Conservation (phyloP, 139 green algal genomes). For the Mychonastes homosphaera region DNA sequence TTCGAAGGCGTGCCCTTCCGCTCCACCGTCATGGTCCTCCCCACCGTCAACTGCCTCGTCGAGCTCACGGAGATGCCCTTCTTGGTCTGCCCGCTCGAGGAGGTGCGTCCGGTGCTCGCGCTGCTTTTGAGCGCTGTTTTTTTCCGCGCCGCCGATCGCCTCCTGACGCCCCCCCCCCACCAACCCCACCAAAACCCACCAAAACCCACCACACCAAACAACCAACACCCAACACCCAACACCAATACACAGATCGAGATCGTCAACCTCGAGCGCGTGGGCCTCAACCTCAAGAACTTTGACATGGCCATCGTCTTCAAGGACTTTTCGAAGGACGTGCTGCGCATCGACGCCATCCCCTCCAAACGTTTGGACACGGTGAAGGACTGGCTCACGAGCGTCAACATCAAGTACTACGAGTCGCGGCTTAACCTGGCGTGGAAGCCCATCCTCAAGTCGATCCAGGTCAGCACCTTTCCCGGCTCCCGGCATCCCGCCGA, state of each 20-base stretch:
- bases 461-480: slow-evolving; percentile 37
- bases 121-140: too few relatives aligned
- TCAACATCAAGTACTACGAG: slow-evolving; percentile 98
- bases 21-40: slow-evolving; percentile 73
- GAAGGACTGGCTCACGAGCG: slow-evolving; percentile 81
- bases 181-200: background rate
- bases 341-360: slow-evolving; percentile 84
- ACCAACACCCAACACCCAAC: too few relatives aligned
- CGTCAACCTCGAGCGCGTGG: slow-evolving; percentile 95
- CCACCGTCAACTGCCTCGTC: slow-evolving; percentile 94
- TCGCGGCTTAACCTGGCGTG: slow-evolving; percentile 95
- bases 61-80: slow-evolving; percentile 95
- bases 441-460: slow-evolving; percentile 95
- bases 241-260: slow-evolving; percentile 96
- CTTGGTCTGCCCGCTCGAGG: slow-evolving; percentile 64
- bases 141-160: too few relatives aligned
- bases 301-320: slow-evolving; percentile 98
- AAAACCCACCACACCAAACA: too few relatives aligned
- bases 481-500: too few relatives aligned
- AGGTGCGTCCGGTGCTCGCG: too few relatives aligned
- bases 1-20: slow-evolving; percentile 85
- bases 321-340: slow-evolving; percentile 39
- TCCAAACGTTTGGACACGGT: slow-evolving; percentile 83
- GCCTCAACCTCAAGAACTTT: slow-evolving; percentile 97
- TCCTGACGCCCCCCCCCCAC: background rate